Percentiles rank a stretch among this genome's conserved stretches.
Evolutionary conservation across 768 basidiomycete species (phyloP).

Genomic region (Rhizopogon vulgaris): DNA sequence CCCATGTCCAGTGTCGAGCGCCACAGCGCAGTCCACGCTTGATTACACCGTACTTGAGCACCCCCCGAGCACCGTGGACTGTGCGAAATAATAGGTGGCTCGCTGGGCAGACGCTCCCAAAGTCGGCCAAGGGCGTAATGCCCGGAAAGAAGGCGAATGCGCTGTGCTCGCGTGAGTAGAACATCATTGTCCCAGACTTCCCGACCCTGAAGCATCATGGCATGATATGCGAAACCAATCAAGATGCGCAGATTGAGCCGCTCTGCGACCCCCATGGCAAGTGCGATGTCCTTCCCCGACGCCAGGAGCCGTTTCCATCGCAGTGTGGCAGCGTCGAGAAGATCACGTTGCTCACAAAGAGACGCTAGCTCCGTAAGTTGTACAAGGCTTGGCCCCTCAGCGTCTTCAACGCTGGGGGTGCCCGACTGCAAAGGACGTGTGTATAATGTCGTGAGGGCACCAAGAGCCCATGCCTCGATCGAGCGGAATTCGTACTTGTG

Average conservation of each 20-base stretch:
- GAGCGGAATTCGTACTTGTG: conserved; percentile 42
- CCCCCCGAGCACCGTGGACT: conserved; percentile 33
- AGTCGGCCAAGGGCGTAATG: conserved; percentile 42
- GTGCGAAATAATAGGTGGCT: conserved; percentile 39
- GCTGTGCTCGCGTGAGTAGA: conserved; percentile 41
- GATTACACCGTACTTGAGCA: conserved; percentile 35
- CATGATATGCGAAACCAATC: conserved; percentile 45
- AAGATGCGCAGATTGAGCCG: conserved; percentile 40
- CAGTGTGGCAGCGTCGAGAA: conserved; percentile 34
- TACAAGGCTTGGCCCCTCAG: conserved; percentile 33
- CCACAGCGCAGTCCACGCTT: conserved; percentile 43
- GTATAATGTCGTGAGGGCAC: conserved; percentile 35
- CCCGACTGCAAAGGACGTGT: conserved; percentile 21
- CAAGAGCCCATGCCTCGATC: conserved; percentile 39
- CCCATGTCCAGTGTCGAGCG: conserved; percentile 34
- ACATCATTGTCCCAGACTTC: conserved; percentile 42
- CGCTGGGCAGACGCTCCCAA: conserved; percentile 37
- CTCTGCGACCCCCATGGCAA: conserved; percentile 42
- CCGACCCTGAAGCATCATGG: conserved; percentile 46
- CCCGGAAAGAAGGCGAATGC: conserved; percentile 47
- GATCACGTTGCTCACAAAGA: conserved; percentile 40
- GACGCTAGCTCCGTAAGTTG: conserved; percentile 48
- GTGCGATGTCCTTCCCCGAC: conserved; percentile 38
- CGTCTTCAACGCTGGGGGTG: conserved; percentile 20
- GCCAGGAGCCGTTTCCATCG: conserved; percentile 45